Conservation (phyloP, 2,329 filamentous ascomycete species). For the Cordyceps javanica region DNA sequence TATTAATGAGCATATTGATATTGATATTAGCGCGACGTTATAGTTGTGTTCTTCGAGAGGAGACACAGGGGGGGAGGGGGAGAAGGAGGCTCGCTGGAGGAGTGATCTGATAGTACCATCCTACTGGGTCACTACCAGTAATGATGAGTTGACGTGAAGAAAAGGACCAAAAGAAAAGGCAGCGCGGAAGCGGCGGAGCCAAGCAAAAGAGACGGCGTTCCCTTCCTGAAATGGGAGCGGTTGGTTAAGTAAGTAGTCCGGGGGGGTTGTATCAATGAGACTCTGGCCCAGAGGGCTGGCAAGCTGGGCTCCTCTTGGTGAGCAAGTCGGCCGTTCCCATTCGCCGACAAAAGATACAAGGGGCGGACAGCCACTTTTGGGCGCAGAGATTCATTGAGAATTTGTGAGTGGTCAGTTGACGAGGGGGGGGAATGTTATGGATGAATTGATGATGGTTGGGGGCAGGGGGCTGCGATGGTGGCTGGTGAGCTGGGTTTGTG, state of each 20-base stretch:
- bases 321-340: not conserved
- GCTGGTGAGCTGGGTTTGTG: no score
- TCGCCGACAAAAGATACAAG: not conserved
- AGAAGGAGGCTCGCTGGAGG: not conserved
- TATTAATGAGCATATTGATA: no score
- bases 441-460: not conserved
- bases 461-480: conserved; percentile 7
- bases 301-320: not conserved
- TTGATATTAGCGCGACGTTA: no score
- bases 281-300: not conserved
- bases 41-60: no score
- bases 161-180: no score
- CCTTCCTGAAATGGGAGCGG: not conserved
- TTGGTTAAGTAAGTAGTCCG: no score
- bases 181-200: not conserved
- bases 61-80: no score
- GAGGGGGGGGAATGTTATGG: no score
- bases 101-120: not conserved
- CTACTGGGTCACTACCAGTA: not conserved
- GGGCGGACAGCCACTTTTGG: not conserved
- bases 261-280: not conserved
- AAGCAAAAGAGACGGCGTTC: not conserved
- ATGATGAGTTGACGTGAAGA: not conserved
- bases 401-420: conserved; percentile 2
- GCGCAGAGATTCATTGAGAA: not conserved